A percentile compares a stretch with the other conserved stretches of the same genome.
These are phyloP conservation scores for Podila epigama DNA, from an alignment of 192 early-diverging fungal species.

Conservation along the genomic window DNA sequence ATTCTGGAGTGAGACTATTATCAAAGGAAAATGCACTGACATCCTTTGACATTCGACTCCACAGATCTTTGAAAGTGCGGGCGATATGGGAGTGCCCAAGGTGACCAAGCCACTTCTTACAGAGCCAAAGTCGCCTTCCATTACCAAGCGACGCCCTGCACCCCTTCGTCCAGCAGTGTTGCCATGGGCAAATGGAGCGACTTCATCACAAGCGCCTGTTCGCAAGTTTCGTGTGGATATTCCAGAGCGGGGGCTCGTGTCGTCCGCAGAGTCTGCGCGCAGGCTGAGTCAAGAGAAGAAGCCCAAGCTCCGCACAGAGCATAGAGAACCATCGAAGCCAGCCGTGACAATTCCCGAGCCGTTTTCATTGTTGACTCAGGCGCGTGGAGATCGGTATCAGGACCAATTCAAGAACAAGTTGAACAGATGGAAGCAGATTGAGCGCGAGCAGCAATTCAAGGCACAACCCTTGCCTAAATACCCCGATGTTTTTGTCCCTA, in stretches of 20 bases:
- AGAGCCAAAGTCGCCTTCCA: constrained; percentile 24
- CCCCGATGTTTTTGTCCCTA: constrained; percentile 60
- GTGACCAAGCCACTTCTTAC: constrained; percentile 11
- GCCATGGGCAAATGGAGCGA: neutral
- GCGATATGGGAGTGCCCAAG: constrained; percentile 23
- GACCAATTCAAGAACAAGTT: constrained; percentile 51
- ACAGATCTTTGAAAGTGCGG: constrained; percentile 19
- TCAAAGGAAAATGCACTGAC: neutral
- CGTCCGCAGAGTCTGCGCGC: constrained; percentile 36
- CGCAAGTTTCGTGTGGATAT: constrained; percentile 1
- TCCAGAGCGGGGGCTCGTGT: constrained; percentile 18
- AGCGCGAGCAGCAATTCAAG: constrained; percentile 52
- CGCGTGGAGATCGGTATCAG: constrained; percentile 53
- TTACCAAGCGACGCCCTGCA: constrained; percentile 22
- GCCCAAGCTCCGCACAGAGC: neutral
- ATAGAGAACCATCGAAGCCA: constrained; percentile 1
- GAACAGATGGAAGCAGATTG: constrained; percentile 45
- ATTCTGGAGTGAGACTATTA: neutral
- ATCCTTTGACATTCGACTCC: neutral
- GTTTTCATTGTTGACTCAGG: constrained; percentile 62
- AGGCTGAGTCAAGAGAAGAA: constrained; percentile 16
- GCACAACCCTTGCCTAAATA: constrained; percentile 59
- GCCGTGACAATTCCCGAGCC: constrained; percentile 64
- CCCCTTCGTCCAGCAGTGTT: constrained; percentile 13
- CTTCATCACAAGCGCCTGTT: neutral